phyloP scores from a whole-genome alignment of 2,329 filamentous ascomycete genomes.

The Pleurostoma richardsiae region DNA sequence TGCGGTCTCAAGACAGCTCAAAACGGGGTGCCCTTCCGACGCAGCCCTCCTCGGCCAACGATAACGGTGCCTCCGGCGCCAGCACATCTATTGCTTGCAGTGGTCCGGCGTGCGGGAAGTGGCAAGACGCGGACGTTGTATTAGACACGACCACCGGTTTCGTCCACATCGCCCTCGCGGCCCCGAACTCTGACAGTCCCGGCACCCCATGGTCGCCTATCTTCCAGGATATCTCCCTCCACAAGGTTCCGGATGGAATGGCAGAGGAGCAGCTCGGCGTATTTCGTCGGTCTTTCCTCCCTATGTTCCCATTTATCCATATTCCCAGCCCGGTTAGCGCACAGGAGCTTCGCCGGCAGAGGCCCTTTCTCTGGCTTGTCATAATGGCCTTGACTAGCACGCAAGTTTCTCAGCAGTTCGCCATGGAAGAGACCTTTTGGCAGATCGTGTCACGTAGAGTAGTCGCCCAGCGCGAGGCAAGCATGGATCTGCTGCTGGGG shows the following conservation, averaged over 20 bases:
- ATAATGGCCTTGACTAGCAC: constrained; percentile 3
- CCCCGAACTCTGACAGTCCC: neutral
- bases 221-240: neutral
- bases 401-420: constrained; percentile 4
- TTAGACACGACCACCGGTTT: constrained; percentile 1
- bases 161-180: neutral
- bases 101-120: neutral
- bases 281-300: constrained; percentile 1
- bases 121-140: neutral
- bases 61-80: neutral
- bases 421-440: constrained; percentile 10
- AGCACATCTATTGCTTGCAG: neutral
- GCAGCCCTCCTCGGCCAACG: neutral
- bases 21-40: neutral
- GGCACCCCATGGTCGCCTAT: neutral
- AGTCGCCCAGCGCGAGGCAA: constrained; percentile 5
- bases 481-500: constrained; percentile 6
- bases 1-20: neutral
- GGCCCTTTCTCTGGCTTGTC: constrained; percentile 4
- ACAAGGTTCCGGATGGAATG: neutral
- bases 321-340: neutral
- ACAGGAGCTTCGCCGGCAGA: neutral
- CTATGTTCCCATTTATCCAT: constrained; percentile 1
- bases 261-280: neutral
- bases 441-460: constrained; percentile 4